phyloP scores from a whole-genome alignment of 257 asterid species.

The Scutellaria barbata region DNA sequence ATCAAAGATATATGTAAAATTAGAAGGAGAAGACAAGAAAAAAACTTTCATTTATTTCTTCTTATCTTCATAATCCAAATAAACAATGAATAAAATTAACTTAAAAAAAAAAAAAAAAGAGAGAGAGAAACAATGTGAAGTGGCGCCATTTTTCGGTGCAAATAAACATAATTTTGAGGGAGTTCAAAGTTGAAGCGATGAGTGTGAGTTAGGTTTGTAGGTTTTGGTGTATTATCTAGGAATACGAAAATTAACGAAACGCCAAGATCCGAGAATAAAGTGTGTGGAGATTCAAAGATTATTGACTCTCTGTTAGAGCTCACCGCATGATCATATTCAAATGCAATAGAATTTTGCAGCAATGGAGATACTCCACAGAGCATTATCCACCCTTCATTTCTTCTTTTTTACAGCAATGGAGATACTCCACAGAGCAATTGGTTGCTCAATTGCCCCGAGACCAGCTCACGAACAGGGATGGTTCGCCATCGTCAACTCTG shows the following conservation, averaged over 20 bases:
- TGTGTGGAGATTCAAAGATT: background rate
- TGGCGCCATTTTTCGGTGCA: no score
- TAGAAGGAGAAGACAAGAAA: no score
- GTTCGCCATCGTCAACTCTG: constrained; percentile 20
- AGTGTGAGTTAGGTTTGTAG: background rate
- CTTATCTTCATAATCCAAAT: no score
- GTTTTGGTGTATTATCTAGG: background rate
- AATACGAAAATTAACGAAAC: no score
- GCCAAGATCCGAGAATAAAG: no score
- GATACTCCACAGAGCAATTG: constrained; percentile 29
- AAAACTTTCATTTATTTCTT: no score
- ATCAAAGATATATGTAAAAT: no score
- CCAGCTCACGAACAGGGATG: constrained; percentile 32
- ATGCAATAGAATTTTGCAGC: constrained; percentile 35
- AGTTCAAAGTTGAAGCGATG: background rate
- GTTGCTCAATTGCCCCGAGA: constrained; percentile 34
- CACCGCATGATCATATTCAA: constrained; percentile 42
- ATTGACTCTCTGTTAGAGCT: background rate
- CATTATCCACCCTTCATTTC: constrained; percentile 13
- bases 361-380: constrained; percentile 36
- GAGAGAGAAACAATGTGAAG: no score
- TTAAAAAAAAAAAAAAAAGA: no score
- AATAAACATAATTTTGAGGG: no score
- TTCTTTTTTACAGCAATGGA: constrained; percentile 40
- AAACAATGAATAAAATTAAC: no score